These are phyloP conservation scores for Polyporus tsugae DNA, from an alignment of 1,284 basidiomycete genomes.

Conservation along the genomic window DNA sequence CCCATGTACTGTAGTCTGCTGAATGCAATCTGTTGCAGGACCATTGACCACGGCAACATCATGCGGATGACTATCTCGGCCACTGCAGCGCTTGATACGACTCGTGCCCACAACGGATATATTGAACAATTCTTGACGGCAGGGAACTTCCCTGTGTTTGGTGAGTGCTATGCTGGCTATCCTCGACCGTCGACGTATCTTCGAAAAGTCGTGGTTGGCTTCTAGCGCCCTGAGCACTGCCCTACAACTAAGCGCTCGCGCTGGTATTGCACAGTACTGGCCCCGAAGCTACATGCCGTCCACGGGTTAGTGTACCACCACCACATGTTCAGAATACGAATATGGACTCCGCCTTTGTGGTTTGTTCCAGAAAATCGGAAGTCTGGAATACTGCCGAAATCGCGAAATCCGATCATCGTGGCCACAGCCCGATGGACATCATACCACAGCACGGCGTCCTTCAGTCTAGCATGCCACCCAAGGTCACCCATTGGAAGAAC, in stretches of 20 bases:
- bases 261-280: background rate
- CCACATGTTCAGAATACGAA: background rate
- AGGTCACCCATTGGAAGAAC: background rate
- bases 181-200: background rate
- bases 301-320: background rate
- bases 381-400: background rate
- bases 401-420: background rate
- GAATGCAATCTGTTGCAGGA: background rate
- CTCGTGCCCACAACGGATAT: background rate
- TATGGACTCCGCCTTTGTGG: background rate
- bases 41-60: background rate
- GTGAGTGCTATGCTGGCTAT: background rate
- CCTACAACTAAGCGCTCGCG: background rate
- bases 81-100: background rate
- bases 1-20: background rate
- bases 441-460: background rate
- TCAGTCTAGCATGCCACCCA: background rate
- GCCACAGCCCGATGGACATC: background rate
- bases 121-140: background rate
- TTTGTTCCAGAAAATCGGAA: background rate
- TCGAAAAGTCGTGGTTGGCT: background rate
- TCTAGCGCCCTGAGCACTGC: background rate
- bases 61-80: background rate
- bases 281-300: background rate
- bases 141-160: background rate